A percentile compares a stretch with the other conserved stretches of the same genome.
These are phyloP conservation scores for Artemisia annua DNA, from an alignment of 129 eudicot species.

Conservation along the genomic window DNA sequence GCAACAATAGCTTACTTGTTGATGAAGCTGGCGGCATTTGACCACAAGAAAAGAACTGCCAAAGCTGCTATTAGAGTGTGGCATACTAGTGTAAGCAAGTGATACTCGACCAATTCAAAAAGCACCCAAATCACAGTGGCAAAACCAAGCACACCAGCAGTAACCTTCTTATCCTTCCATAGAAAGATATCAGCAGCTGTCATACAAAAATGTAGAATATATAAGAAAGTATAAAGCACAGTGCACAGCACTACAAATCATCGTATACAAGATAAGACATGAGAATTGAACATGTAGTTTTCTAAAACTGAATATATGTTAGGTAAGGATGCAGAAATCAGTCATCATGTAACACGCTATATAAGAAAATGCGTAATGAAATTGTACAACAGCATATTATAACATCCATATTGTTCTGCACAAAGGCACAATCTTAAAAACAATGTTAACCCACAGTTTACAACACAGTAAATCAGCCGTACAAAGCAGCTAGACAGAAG, in stretches of 20 bases:
- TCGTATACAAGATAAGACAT: background rate
- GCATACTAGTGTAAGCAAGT: constrained; percentile 80
- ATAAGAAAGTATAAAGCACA: background rate
- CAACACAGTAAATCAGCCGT: no score
- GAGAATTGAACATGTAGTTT: background rate
- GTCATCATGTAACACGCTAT: background rate
- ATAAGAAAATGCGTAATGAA: background rate
- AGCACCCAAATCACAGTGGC: constrained; percentile 87
- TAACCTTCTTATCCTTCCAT: constrained; percentile 86
- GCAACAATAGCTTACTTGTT: constrained; percentile 53
- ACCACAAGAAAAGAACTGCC: constrained; percentile 73
- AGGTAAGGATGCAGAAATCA: background rate
- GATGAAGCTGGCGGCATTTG: constrained; percentile 73
- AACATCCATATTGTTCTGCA: background rate
- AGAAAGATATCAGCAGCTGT: constrained; percentile 90
- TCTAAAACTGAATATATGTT: background rate
- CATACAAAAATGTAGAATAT: background rate
- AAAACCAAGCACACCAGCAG: constrained; percentile 69
- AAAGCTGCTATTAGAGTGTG: constrained; percentile 60
- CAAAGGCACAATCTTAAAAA: no score
- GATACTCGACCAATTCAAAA: constrained; percentile 84
- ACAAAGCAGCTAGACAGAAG: no score
- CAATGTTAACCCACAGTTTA: no score
- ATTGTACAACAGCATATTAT: background rate
- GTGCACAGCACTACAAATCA: background rate